These are phyloP conservation scores for Ceratobasidium theobromae DNA, from an alignment of 1,284 basidiomycete species.

Conservation along the genomic window DNA sequence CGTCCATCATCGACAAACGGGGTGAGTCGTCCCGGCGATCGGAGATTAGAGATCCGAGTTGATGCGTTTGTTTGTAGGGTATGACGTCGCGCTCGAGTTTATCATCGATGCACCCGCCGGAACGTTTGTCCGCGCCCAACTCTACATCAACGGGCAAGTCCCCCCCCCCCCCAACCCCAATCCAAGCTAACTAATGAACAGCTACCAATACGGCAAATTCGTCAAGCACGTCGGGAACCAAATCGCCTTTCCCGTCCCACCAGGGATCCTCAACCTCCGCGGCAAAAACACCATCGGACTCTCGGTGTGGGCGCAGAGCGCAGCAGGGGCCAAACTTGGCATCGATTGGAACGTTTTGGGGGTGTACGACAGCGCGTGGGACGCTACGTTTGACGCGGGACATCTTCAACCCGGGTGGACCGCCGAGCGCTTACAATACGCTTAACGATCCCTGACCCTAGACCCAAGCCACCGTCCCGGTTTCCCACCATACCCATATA, in stretches of 20 bases:
- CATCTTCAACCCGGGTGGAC: slow-evolving; percentile 26
- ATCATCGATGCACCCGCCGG: slow-evolving; percentile 25
- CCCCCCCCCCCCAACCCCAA: not conserved
- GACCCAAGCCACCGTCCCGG: too few relatives aligned
- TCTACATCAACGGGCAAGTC: slow-evolving; percentile 35
- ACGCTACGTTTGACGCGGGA: slow-evolving; percentile 22
- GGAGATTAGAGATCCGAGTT: not conserved
- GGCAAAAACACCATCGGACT: slow-evolving; percentile 35
- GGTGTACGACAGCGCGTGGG: slow-evolving; percentile 30
- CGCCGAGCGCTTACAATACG: slow-evolving; percentile 7
- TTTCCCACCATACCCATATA: too few relatives aligned
- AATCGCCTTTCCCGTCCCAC: slow-evolving; percentile 34
- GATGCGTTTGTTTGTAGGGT: slow-evolving; percentile 5
- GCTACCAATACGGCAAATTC: slow-evolving; percentile 35
- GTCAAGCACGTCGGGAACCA: slow-evolving; percentile 35
- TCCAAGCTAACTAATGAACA: not conserved
- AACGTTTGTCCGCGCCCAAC: slow-evolving; percentile 34
- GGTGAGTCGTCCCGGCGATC: not conserved
- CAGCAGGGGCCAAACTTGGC: slow-evolving; percentile 23
- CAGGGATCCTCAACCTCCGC: slow-evolving; percentile 32
- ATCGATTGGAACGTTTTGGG: slow-evolving; percentile 28
- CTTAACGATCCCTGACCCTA: too few relatives aligned
- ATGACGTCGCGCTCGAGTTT: slow-evolving; percentile 25
- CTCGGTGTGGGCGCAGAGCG: slow-evolving; percentile 32
- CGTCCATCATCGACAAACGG: slow-evolving; percentile 11